Evolutionary conservation across 805 yeast species (phyloP), one percentile per base, ranked within the genome.

Genomic region (Wickerhamiella slavikovae): DNA sequence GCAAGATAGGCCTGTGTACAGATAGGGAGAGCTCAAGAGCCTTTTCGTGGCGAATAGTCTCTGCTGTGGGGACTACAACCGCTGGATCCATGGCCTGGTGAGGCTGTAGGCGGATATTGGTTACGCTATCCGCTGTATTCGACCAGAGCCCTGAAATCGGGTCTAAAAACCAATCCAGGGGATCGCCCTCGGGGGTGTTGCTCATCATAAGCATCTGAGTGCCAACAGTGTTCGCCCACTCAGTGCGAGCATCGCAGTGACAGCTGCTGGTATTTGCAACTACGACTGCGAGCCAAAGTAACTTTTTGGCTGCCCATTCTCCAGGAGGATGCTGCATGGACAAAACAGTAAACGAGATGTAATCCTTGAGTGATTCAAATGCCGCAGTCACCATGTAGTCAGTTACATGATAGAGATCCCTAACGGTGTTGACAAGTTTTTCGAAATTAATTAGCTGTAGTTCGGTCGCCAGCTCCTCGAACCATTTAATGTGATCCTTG

Each of bases 211-310:
- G 20, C 24, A 19, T 5, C n/a, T 7, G n/a, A 15, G 9, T 13
- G 4, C 15, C 12, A 17, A 41, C 20, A 1, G 36, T 20, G 3
- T 42, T 15, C 7, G 66, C 24, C 13, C 39, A 38, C 3, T 34
- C 27, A 6, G 45, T 48, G 25, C 71, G 55, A 1, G 58, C 65
- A 0, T 37, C 39, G 1, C 48, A 25, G 0, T 54, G 27, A 22
- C 64, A 48, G 38, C 70, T 78, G 1, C 85, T 85, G 0, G 68
- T 57, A 41, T 69, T 64, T 0, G 79, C 55, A 89, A 89, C 76
- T 0, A 62, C 45, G 11, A 67, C 24, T 0, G 71, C 45, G 4
- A 49, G 27, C n/a, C n/a, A n/a, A 3, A 50, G 41, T 12, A 52
- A 13, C 5, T 37, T 35, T 6, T 37, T 36, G 10, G 29, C 20